A percentile compares a stretch with the other conserved stretches of the same genome.
Evolutionary conservation across 2,329 filamentous ascomycete species (phyloP).

Genomic region (Fusarium kyushuense): DNA sequence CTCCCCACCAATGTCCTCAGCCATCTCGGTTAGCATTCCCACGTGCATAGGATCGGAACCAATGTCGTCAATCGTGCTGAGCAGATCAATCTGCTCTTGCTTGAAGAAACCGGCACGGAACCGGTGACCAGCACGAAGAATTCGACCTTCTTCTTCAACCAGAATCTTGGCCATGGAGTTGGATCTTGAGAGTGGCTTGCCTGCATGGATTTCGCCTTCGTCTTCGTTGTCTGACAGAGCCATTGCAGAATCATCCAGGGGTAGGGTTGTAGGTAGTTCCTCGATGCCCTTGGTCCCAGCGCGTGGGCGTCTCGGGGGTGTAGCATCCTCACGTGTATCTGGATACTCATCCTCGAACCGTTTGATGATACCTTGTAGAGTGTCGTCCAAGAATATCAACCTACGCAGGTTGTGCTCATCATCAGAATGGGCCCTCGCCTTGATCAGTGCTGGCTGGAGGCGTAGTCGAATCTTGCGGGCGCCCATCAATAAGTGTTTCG

Average conservation of each 20-base stretch:
- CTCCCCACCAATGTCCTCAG: slow-evolving; percentile 72
- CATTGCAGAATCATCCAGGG: slow-evolving; percentile 52
- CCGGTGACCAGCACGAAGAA: slow-evolving; percentile 67
- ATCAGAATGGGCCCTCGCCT: slow-evolving; percentile 74
- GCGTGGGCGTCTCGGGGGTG: slow-evolving; percentile 23
- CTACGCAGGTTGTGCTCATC: slow-evolving; percentile 84
- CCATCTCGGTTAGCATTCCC: slow-evolving; percentile 69
- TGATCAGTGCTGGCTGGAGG: slow-evolving; percentile 84
- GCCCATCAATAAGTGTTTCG: slow-evolving; percentile 86
- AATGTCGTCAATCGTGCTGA: slow-evolving; percentile 64
- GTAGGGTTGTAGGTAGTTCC: slow-evolving; percentile 42
- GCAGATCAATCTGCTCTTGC: slow-evolving; percentile 63
- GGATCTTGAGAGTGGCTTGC: slow-evolving; percentile 60
- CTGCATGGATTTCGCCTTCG: slow-evolving; percentile 59
- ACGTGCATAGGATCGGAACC: slow-evolving; percentile 63
- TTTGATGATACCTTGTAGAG: slow-evolving; percentile 89
- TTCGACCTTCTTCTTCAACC: slow-evolving; percentile 68
- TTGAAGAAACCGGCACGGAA: slow-evolving; percentile 67
- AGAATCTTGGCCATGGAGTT: slow-evolving; percentile 67
- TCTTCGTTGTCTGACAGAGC: slow-evolving; percentile 63
- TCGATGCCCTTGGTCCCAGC: slow-evolving; percentile 32
- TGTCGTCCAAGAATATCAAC: slow-evolving; percentile 89
- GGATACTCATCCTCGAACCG: slow-evolving; percentile 97
- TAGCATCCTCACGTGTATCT: slow-evolving; percentile 73
- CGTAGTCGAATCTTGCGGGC: slow-evolving; percentile 89